phyloP scores from a whole-genome alignment of 2,329 filamentous ascomycete genomes.

The Aspergillus phoenicis region DNA sequence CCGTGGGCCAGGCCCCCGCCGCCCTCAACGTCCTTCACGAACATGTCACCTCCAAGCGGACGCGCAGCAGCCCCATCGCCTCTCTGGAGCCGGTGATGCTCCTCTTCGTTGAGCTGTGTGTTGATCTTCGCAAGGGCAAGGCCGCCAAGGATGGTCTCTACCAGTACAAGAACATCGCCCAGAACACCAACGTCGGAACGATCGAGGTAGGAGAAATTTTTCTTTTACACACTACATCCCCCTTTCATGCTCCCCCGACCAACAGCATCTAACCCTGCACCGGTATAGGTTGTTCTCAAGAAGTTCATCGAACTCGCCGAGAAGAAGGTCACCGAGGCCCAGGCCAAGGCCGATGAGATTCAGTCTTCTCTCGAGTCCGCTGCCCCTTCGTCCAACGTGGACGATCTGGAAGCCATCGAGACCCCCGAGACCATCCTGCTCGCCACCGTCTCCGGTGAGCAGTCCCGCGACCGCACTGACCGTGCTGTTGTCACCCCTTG shows the following conservation, averaged over 20 bases:
- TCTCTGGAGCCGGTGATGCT: constrained; percentile 98
- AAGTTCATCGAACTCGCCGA: constrained; percentile 97
- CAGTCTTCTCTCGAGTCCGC: constrained; percentile 82
- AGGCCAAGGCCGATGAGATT: constrained; percentile 93
- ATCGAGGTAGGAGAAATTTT: constrained; percentile 70
- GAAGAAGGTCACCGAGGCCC: constrained; percentile 91
- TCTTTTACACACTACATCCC: not conserved
- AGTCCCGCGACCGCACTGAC: constrained; percentile 95
- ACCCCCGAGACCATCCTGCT: constrained; percentile 97
- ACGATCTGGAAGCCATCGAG: constrained; percentile 95
- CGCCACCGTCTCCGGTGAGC: constrained; percentile 95
- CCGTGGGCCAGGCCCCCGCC: constrained; percentile 88
- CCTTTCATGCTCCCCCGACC: too few relatives aligned
- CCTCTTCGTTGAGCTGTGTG: constrained; percentile 92
- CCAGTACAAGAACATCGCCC: constrained; percentile 99
- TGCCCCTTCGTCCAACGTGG: constrained; percentile 72
- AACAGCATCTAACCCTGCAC: not conserved
- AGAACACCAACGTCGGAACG: constrained; percentile 97
- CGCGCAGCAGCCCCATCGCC: constrained; percentile 93
- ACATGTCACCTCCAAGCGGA: constrained; percentile 98
- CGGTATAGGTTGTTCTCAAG: constrained; percentile 77
- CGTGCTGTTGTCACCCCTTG: constrained; percentile 97
- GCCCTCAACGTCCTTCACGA: constrained; percentile 95
- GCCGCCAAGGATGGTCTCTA: constrained; percentile 97
- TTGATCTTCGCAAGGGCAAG: constrained; percentile 97